Evolutionary conservation across 805 yeast genomes (phyloP).

Genomic region (Cyberlindnera nakhonratchasimensis): DNA sequence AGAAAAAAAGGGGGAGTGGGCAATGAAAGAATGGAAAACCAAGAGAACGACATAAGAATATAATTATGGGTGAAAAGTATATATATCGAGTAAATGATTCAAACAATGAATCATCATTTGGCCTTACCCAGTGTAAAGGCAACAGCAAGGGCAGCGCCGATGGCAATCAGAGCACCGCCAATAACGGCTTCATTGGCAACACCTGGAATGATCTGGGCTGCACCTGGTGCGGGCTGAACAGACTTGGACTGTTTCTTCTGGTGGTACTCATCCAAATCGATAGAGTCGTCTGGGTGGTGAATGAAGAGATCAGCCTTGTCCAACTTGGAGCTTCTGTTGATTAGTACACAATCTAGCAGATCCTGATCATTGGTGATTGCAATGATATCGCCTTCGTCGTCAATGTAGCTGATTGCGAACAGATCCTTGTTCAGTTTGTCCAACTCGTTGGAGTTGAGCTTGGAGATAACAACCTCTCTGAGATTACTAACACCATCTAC

Average conservation of each 20-base stretch:
- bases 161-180: slow-evolving; percentile 58
- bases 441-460: slow-evolving; percentile 37
- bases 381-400: slow-evolving; percentile 81
- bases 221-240: neutral
- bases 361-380: slow-evolving; percentile 74
- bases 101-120: slow-evolving; percentile 1
- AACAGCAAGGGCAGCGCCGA: slow-evolving; percentile 56
- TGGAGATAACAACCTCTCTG: slow-evolving; percentile 37
- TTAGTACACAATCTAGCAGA: slow-evolving; percentile 64
- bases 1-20: too few species aligned
- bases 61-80: neutral
- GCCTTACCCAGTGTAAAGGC: slow-evolving; percentile 51
- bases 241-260: slow-evolving; percentile 17
- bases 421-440: slow-evolving; percentile 32
- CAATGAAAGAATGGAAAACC: neutral
- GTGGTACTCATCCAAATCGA: slow-evolving; percentile 28
- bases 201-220: slow-evolving; percentile 41
- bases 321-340: slow-evolving; percentile 43
- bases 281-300: slow-evolving; percentile 58
- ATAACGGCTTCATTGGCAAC: slow-evolving; percentile 57
- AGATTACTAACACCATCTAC: slow-evolving; percentile 51
- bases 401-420: slow-evolving; percentile 72
- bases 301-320: slow-evolving; percentile 70
- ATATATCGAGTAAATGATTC: neutral
- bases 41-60: neutral